Conservation (phyloP, 768 basidiomycete genomes). For the Suillus brevipes region DNA sequence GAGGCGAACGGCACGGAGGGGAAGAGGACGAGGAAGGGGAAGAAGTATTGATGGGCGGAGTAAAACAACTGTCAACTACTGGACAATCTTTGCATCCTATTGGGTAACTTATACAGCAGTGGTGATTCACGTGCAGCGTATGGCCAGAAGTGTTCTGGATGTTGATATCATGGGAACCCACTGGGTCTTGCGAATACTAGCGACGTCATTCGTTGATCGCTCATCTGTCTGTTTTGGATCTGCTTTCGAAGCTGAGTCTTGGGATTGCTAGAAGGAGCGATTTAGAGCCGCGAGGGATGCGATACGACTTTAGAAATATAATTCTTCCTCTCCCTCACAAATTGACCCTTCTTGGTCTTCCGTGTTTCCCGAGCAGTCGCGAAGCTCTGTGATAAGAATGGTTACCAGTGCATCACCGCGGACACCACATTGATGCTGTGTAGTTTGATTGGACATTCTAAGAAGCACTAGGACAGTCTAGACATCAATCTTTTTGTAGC, state of each 20-base stretch:
- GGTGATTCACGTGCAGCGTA: not conserved
- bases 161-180: not conserved
- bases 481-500: constrained; percentile 78
- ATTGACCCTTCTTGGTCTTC: not conserved
- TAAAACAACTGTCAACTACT: not conserved
- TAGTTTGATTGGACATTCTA: not conserved
- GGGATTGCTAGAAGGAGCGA: not conserved
- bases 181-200: not conserved
- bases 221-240: not conserved
- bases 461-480: constrained; percentile 19
- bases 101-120: constrained; percentile 14
- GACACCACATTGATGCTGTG: not conserved
- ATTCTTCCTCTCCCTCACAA: not conserved
- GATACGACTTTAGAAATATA: not conserved
- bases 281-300: not conserved
- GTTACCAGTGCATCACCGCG: not conserved
- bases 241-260: not conserved
- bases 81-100: constrained; percentile 1
- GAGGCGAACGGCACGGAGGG: constrained; percentile 66
- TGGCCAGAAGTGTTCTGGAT: not conserved
- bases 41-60: constrained; percentile 38
- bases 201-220: not conserved
- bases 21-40: constrained; percentile 43
- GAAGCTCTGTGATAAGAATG: not conserved
- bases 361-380: not conserved